Evolutionary conservation across 352 stramenopile species (phyloP).

Genomic region (Phytophthora ramorum): DNA sequence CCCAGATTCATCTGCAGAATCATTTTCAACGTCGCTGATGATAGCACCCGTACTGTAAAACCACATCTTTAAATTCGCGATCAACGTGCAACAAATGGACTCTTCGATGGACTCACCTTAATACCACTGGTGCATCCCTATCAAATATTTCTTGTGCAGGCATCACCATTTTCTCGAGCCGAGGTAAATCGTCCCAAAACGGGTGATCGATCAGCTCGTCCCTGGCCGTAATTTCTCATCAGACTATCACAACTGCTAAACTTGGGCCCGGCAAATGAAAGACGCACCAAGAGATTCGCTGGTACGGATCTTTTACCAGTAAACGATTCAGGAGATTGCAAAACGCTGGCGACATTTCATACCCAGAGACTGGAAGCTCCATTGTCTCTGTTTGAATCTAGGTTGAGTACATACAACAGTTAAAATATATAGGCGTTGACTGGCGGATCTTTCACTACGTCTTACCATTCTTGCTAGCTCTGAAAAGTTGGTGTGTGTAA

Average conservation of each 20-base stretch:
- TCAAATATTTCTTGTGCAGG: constrained; percentile 74
- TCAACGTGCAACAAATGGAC: not conserved
- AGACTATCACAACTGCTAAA: constrained; percentile 2
- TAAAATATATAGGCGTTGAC: not conserved
- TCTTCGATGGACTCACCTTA: constrained; percentile 15
- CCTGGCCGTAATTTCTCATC: constrained; percentile 44
- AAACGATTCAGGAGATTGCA: constrained; percentile 62
- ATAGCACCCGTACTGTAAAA: not conserved
- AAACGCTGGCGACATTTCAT: constrained; percentile 63
- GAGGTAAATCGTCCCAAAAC: constrained; percentile 59
- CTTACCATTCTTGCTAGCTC: constrained; percentile 75
- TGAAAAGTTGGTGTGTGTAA: constrained; percentile 77
- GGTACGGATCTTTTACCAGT: constrained; percentile 75
- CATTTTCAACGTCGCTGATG: constrained; percentile 2
- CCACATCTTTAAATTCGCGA: constrained; percentile 3
- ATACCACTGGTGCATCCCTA: not conserved
- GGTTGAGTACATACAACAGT: not conserved
- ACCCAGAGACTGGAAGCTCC: constrained; percentile 51
- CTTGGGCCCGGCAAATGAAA: constrained; percentile 7
- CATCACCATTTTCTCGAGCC: constrained; percentile 46
- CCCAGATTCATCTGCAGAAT: not conserved
- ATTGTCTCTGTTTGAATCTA: constrained; percentile 78
- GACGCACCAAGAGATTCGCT: constrained; percentile 77
- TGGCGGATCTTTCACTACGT: not conserved
- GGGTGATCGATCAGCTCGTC: constrained; percentile 70